Conservation (phyloP, 495 filamentous ascomycete species). For the Aspergillus conjunctus region DNA sequence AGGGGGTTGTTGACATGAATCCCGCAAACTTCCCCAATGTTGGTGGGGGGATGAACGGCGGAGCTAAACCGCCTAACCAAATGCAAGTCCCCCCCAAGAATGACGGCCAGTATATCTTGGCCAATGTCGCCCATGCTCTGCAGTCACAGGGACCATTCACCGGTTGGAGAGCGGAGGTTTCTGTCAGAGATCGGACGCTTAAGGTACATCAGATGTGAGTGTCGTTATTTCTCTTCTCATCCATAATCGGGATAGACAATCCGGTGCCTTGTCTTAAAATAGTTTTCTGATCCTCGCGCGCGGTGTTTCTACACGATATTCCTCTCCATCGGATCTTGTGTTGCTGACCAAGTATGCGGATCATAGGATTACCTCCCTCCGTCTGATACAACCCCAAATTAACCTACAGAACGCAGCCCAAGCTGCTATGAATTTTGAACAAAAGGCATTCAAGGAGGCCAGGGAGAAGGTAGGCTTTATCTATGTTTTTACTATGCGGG, state of each 20-base stretch:
- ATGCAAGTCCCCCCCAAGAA: constrained; percentile 38
- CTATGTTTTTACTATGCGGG: constrained; percentile 2
- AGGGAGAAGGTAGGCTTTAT: constrained; percentile 41
- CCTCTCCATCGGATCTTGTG: background rate
- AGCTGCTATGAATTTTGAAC: constrained; percentile 52
- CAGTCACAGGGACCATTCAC: constrained; percentile 41
- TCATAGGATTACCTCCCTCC: constrained; percentile 50
- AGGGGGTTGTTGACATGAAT: constrained; percentile 56
- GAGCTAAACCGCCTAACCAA: constrained; percentile 39
- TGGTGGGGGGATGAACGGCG: constrained; percentile 43
- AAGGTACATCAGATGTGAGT: constrained; percentile 54
- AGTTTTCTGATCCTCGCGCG: background rate
- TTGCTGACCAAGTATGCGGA: background rate
- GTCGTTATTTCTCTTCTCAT: background rate
- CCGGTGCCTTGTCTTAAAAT: constrained; percentile 8
- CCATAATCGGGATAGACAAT: background rate
- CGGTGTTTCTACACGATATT: background rate
- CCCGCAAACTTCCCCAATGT: constrained; percentile 49
- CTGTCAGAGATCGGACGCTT: constrained; percentile 39
- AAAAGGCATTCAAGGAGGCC: constrained; percentile 48
- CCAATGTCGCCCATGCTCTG: constrained; percentile 41
- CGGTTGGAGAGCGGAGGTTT: constrained; percentile 52
- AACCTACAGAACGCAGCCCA: constrained; percentile 41
- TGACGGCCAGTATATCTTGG: constrained; percentile 39
- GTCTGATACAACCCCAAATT: constrained; percentile 53